Evolutionary conservation across 2,329 filamentous ascomycete species (phyloP).

Genomic region (Hypoxylon sp.): DNA sequence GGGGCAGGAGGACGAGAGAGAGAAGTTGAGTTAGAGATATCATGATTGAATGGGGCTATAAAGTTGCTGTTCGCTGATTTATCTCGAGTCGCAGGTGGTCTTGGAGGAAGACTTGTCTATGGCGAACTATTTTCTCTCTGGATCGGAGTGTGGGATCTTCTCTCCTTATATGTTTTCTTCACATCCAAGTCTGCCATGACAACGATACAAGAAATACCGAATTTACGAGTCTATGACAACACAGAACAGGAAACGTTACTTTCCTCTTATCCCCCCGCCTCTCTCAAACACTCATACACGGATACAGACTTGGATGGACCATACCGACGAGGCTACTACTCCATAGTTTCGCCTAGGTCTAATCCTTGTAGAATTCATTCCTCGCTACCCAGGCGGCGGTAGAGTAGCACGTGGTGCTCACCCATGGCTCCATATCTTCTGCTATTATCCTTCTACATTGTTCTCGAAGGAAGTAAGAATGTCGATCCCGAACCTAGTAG

Average conservation of each 20-base stretch:
- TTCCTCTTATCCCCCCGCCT: not conserved
- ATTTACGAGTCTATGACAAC: not conserved
- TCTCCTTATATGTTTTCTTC: slow-evolving; percentile 25
- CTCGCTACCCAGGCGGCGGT: slow-evolving; percentile 1
- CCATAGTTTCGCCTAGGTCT: slow-evolving; percentile 21
- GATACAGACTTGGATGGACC: not conserved
- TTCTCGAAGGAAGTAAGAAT: slow-evolving; percentile 26
- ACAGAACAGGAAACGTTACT: slow-evolving; percentile 21
- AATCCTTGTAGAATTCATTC: slow-evolving; percentile 2
- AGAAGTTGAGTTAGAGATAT: slow-evolving; percentile 4
- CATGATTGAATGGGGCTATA: slow-evolving; percentile 8
- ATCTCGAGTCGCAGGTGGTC: not conserved
- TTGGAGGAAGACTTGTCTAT: slow-evolving; percentile 7
- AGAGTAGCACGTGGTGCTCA: slow-evolving; percentile 20
- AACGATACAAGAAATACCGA: not conserved
- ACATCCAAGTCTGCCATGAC: not conserved
- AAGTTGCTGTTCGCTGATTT: not conserved
- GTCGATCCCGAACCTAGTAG: slow-evolving; percentile 11
- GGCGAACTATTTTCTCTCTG: slow-evolving; percentile 1
- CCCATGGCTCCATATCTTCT: not conserved
- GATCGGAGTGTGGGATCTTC: slow-evolving; percentile 8
- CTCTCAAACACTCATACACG: not conserved
- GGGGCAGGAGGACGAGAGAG: slow-evolving; percentile 18
- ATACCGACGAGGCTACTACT: slow-evolving; percentile 24
- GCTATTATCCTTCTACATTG: slow-evolving; percentile 9